phyloP scores from a whole-genome alignment of 2,329 filamentous ascomycete species.

The Cercospora sojina region DNA sequence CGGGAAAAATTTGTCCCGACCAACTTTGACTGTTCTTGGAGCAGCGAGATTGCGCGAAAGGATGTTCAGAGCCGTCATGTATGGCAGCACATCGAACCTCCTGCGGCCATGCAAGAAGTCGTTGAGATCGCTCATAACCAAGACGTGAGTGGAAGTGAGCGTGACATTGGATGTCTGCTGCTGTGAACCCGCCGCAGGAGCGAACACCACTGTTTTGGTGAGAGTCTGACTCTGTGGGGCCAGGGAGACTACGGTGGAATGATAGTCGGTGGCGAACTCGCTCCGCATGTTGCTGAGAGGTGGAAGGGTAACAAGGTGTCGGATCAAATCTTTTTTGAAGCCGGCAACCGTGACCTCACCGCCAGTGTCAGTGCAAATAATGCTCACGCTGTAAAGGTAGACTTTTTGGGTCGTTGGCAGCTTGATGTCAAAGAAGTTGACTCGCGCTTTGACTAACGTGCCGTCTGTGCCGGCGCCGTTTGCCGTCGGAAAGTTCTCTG shows the following conservation, averaged over 20 bases:
- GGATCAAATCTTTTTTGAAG: background rate
- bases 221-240: background rate
- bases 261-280: background rate
- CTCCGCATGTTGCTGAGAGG: background rate
- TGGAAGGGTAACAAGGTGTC: background rate
- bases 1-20: background rate
- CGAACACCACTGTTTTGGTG: background rate
- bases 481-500: background rate
- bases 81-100: background rate
- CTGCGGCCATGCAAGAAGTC: background rate
- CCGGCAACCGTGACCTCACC: background rate
- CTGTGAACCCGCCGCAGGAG: background rate
- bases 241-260: background rate
- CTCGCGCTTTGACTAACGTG: background rate
- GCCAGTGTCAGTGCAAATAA: background rate
- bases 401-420: background rate
- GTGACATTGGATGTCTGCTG: background rate
- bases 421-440: background rate
- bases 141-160: background rate
- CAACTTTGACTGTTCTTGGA: background rate
- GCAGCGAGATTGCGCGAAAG: slow-evolving; percentile 3
- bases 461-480: background rate
- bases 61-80: slow-evolving; percentile 1
- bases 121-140: background rate
- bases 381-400: background rate